phyloP scores from a whole-genome alignment of 2,329 filamentous ascomycete species.

The Sclerotinia spermophila region DNA sequence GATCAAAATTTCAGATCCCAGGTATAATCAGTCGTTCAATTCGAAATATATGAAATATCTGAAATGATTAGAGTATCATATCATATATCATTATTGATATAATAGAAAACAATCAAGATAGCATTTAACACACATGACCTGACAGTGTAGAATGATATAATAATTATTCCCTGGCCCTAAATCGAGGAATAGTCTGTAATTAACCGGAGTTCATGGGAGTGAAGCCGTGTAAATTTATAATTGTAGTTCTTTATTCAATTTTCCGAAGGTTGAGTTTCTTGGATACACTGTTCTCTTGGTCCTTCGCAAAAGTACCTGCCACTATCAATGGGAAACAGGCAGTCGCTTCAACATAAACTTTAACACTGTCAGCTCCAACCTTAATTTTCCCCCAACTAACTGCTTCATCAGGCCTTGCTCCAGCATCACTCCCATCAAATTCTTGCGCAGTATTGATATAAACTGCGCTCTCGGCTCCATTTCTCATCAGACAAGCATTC shows the following conservation, averaged over 20 bases:
- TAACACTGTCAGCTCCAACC: slow-evolving; percentile 79
- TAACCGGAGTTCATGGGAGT: background rate
- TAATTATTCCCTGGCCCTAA: too few relatives aligned
- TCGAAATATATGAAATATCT: too few relatives aligned
- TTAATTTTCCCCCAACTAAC: slow-evolving; percentile 99
- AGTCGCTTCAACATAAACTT: slow-evolving; percentile 70
- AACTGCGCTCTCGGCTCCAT: slow-evolving; percentile 93
- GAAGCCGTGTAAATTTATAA: background rate
- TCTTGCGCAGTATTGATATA: slow-evolving; percentile 98
- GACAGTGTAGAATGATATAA: background rate
- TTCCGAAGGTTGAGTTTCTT: background rate
- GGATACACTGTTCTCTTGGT: slow-evolving; percentile 5
- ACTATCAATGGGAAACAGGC: slow-evolving; percentile 64
- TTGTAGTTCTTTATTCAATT: background rate
- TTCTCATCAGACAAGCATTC: slow-evolving; percentile 95
- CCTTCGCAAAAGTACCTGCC: slow-evolving; percentile 62
- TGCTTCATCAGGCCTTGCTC: slow-evolving; percentile 90
- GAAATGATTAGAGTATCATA: too few relatives aligned
- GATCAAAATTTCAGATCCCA: too few relatives aligned
- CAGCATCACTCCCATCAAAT: slow-evolving; percentile 95
- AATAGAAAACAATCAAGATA: too few relatives aligned
- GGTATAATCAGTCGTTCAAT: too few relatives aligned
- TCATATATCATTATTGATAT: too few relatives aligned
- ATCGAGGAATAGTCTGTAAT: background rate
- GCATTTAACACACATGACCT: too few relatives aligned